Evolutionary conservation across 2,329 filamentous ascomycete genomes (phyloP), one percentile per base, ranked within the genome.

Genomic region (Fusarium staphyleae): DNA sequence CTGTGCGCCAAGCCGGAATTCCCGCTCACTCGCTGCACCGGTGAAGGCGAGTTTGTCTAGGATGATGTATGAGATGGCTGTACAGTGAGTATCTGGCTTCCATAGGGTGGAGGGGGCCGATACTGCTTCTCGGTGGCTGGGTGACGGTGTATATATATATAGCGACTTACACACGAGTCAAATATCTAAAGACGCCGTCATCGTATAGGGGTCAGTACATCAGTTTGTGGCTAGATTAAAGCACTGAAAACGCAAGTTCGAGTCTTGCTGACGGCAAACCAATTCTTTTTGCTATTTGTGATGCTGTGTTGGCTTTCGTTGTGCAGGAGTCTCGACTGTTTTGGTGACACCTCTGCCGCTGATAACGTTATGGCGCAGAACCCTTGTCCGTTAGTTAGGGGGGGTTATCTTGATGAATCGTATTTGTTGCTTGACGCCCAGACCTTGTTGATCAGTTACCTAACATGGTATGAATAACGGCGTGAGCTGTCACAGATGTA

Each of bases 231-330:
- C 61, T 36, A 37, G 15, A 48, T 22, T 33, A 48, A 62, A 61
- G 57, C 57, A 61, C 57, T 61, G 57, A 62, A 61, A 61, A 61
- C 57, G 57, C 57, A 61, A 61, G 57, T 61, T 61, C 57, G 57
- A 61, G 57, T 61, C 57, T 61, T 61, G 57, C 57, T 61, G 57
- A 61, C 57, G 57, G 57, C 57, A 61, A 55, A 47, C 15, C 2
- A 33, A 15, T 35, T 24, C 5, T 29, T 55, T 60, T 60, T 57
- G 42, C 5, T n/a, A 13, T 45, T 60, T 34, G 34, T 19, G 18
- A 5, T 26, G 8, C n/a, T 29, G 28, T 13, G 22, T 26, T 36
- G 52, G 16, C 14, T 29, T 34, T n/a, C 35, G 24, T 30, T 40
- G 28, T 48, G 48, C 57, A 59, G 26, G 33, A 41, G 41, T 37